These are phyloP conservation scores for Mycena pura DNA, from an alignment of 768 basidiomycete species.

Conservation along the genomic window DNA sequence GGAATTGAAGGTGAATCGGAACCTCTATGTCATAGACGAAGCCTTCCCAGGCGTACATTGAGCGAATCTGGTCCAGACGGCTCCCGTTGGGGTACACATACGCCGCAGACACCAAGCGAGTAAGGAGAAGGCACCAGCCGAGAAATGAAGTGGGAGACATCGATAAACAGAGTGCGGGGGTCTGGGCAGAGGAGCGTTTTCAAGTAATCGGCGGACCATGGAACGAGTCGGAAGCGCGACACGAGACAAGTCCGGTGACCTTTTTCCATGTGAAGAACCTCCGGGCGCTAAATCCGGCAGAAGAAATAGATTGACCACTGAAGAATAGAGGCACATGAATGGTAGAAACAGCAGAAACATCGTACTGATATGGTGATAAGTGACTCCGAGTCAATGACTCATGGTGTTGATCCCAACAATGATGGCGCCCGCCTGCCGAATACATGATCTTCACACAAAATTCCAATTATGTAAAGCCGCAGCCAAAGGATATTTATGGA, in stretches of 20 bases:
- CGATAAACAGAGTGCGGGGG: conserved; percentile 11
- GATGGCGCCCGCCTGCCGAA: too few relatives aligned
- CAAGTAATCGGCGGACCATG: conserved; percentile 4
- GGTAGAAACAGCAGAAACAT: conserved; percentile 6
- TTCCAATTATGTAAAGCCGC: too few relatives aligned
- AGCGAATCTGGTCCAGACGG: conserved; percentile 18
- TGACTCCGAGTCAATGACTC: not conserved
- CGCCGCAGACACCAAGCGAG: conserved; percentile 5
- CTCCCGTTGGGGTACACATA: conserved; percentile 13
- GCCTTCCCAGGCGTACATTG: conserved; percentile 27
- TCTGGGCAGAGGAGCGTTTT: conserved; percentile 3
- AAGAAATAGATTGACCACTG: conserved; percentile 1
- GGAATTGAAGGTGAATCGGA: not conserved
- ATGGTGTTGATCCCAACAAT: conserved; percentile 7
- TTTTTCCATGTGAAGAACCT: conserved; percentile 7
- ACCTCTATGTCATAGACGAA: conserved; percentile 25
- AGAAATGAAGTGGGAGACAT: conserved; percentile 13
- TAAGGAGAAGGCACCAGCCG: conserved; percentile 14
- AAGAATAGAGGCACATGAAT: conserved; percentile 1
- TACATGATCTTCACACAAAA: too few relatives aligned
- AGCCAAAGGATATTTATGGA: too few relatives aligned
- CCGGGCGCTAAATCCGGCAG: conserved; percentile 5
- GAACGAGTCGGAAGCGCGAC: conserved; percentile 6
- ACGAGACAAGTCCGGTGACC: conserved; percentile 12
- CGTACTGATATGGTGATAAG: not conserved